phyloP scores from a whole-genome alignment of 257 asterid genomes.

The Nicotiana benthamiana region DNA sequence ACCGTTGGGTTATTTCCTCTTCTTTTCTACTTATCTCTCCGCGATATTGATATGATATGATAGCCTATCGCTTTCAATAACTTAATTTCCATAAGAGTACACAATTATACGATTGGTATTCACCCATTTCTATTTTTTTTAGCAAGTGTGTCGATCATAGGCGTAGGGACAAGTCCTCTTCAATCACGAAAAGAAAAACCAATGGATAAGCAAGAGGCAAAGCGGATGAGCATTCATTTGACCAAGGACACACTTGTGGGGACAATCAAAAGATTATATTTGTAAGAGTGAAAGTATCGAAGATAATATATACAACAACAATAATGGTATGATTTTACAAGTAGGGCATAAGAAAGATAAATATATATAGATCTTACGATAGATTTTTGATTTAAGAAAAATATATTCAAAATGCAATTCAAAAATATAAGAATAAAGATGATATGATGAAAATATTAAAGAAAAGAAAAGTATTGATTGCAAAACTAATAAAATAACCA shows the following conservation, averaged over 20 bases:
- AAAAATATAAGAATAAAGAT: no score
- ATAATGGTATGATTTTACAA: no score
- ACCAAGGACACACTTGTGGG: neutral
- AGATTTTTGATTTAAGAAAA: no score
- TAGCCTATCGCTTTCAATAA: constrained; percentile 14
- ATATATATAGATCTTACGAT: no score
- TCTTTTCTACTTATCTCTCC: constrained; percentile 4
- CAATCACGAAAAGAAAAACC: neutral
- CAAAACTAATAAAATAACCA: no score
- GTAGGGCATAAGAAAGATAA: no score
- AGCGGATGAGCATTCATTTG: neutral
- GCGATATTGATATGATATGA: constrained; percentile 8
- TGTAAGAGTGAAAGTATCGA: neutral
- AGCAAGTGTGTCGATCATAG: neutral
- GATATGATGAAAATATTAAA: no score
- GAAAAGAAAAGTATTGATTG: no score
- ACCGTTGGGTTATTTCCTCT: constrained; percentile 31
- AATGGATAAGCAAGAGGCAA: constrained; percentile 1
- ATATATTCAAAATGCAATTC: no score
- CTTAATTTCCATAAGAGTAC: neutral
- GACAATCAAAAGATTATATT: neutral
- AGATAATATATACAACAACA: neutral
- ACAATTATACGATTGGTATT: neutral
- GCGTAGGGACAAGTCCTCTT: neutral
- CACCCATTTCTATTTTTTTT: neutral